These are phyloP conservation scores for Malassezia pachydermatis DNA, from an alignment of 1,284 basidiomycete species.

Conservation along the genomic window DNA sequence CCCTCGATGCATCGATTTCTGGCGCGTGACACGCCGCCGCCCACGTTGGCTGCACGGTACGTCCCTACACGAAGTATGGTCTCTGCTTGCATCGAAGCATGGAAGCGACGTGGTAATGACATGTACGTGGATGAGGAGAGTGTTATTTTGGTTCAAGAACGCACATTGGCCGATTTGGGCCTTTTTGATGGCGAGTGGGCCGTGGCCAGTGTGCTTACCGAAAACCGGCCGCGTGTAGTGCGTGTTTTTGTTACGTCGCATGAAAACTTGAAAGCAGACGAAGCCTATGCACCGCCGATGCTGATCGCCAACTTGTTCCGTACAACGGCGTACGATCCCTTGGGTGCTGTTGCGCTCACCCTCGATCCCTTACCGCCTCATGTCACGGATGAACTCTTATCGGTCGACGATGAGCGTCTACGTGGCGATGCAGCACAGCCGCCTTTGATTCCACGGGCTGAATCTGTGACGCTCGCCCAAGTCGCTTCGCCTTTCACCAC, in stretches of 20 bases:
- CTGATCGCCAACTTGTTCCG: slow-evolving; percentile 33
- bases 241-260: slow-evolving; percentile 20
- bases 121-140: slow-evolving; percentile 36
- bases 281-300: slow-evolving; percentile 26
- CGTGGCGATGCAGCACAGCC: slow-evolving; percentile 21
- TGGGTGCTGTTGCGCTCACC: slow-evolving; percentile 13
- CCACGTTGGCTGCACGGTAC: slow-evolving; percentile 11
- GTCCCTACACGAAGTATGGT: not conserved
- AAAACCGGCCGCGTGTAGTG: slow-evolving; percentile 21
- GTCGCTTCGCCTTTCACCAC: slow-evolving; percentile 70
- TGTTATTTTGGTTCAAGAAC: slow-evolving; percentile 30
- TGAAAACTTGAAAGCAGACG: not conserved
- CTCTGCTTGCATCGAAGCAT: slow-evolving; percentile 22
- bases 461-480: slow-evolving; percentile 62
- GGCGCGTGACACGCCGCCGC: slow-evolving; percentile 27
- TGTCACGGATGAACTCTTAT: not conserved
- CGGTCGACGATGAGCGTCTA: not conserved
- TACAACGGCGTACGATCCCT: slow-evolving; percentile 17
- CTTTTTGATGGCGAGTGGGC: slow-evolving; percentile 82
- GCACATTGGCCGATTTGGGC: slow-evolving; percentile 62
- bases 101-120: slow-evolving; percentile 19
- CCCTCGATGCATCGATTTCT: slow-evolving; percentile 40
- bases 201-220: slow-evolving; percentile 39
- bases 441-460: slow-evolving; percentile 38
- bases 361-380: slow-evolving; percentile 21